Evolutionary conservation across 257 asterid genomes (phyloP).

Genomic region (Nyctanthes arbortristis): DNA sequence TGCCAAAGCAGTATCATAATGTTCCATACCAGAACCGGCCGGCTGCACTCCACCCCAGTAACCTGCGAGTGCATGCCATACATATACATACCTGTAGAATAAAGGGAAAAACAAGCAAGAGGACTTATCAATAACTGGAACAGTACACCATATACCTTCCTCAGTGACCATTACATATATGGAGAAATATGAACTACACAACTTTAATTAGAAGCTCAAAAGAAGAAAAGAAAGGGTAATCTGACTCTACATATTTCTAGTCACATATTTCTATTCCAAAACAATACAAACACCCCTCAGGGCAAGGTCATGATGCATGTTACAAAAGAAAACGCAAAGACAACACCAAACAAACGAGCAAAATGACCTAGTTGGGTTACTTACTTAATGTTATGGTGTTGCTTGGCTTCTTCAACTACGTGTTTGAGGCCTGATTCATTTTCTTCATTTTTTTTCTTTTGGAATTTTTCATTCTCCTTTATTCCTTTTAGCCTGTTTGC

Average conservation of each 20-base stretch:
- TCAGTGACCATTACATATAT: not conserved
- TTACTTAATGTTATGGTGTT: constrained; percentile 65
- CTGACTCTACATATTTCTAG: not conserved
- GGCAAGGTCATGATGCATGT: not conserved
- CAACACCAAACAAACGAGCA: not conserved
- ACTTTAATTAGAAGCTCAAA: not conserved
- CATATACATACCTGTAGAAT: constrained; percentile 60
- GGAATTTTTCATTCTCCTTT: constrained; percentile 77
- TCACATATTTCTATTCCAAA: not conserved
- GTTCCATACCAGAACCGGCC: constrained; percentile 83
- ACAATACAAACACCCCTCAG: not conserved
- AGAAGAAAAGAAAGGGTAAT: not conserved
- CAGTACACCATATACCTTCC: not conserved
- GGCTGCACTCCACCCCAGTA: constrained; percentile 99
- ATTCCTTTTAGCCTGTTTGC: constrained; percentile 86
- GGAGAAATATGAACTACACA: not conserved
- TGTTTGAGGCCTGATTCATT: constrained; percentile 67
- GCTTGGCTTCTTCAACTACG: constrained; percentile 69
- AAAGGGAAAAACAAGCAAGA: not conserved
- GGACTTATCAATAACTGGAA: not conserved
- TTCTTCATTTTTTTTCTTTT: constrained; percentile 43
- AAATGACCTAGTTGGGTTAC: constrained; percentile 15
- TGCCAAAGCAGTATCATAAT: constrained; percentile 78
- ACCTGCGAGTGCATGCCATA: constrained; percentile 91
- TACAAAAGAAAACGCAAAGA: not conserved